Evolutionary conservation across 2,329 filamentous ascomycete species (phyloP), one percentile per base, ranked within the genome.

Genomic region (Ophiostoma ips): DNA sequence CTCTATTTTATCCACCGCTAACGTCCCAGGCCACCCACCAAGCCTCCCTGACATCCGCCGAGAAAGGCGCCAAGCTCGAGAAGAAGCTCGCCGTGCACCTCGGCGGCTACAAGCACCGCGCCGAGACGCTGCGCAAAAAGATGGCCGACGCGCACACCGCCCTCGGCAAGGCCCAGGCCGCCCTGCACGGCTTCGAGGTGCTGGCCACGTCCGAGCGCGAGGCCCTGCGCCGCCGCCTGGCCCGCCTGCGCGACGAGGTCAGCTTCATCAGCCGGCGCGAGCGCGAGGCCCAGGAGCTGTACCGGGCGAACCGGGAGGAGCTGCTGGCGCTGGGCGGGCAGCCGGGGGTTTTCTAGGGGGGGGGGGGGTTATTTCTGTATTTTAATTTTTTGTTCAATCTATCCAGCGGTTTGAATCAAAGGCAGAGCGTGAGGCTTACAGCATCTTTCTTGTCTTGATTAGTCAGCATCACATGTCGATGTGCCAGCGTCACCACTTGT

Each of bases 21-120:
- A 28, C 8, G n/a, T 8, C 24, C 2, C 52, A 84, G 81, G 74
- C 73, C 43, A 76, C 88, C 2, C 84, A 92, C 65, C 77, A 85
- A 44, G 72, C 76, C 8, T 84, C 95, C 55, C 75, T 85, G 58
- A 70, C 75, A 3, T 79, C 81, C 0, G 92, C 89, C 3, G 82
- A 90, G 58, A 76, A 82, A 51, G 86, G 85, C 49, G 87, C 87
- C 62, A 94, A 90, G 65, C 71, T 94, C 1, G 89, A 96, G 67
- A 95, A 95, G 76, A 95, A 92, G 66, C 76, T 98, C n/a, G 73
- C 75, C 0, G 72, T 94, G 49, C 83, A 92, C 59, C 79, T 94
- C 2, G 89, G 89, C 21, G 92, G 92, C 13, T 98, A 98, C 67
- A 82, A 89, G 63, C 81, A 88, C 58, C 83, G 92, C 31, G 81